Conservation (phyloP, 2,329 filamentous ascomycete species). For the Aschersonia sp. region DNA sequence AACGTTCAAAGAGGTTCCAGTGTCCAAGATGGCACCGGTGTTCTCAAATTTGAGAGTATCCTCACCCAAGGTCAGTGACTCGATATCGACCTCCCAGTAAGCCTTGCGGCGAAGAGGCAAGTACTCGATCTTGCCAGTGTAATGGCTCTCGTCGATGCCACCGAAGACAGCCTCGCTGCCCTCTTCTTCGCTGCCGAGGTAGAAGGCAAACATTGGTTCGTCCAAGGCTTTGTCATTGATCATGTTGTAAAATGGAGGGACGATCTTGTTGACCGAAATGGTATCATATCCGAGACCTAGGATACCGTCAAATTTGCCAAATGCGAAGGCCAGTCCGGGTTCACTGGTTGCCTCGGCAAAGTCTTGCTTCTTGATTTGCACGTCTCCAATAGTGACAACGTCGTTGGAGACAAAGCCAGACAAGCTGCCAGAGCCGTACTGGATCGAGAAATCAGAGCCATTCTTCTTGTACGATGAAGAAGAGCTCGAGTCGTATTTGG, state of each 20-base stretch:
- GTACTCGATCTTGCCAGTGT: slow-evolving; percentile 74
- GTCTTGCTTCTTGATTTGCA: slow-evolving; percentile 77
- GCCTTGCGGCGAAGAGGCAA: slow-evolving; percentile 96
- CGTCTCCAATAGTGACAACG: slow-evolving; percentile 71
- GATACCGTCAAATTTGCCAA: slow-evolving; percentile 94
- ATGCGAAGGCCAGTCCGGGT: slow-evolving; percentile 93
- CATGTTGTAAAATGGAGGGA: slow-evolving; percentile 95
- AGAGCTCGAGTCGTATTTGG: slow-evolving; percentile 82
- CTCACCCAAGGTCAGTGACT: slow-evolving; percentile 79
- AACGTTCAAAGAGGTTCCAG: slow-evolving; percentile 93
- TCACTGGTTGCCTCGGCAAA: slow-evolving; percentile 95
- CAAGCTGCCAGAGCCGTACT: slow-evolving; percentile 88
- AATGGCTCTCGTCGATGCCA: slow-evolving; percentile 70
- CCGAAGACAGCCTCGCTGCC: slow-evolving; percentile 85
- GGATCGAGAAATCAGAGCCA: slow-evolving; percentile 81
- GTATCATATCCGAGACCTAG: slow-evolving; percentile 87
- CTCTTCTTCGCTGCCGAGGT: slow-evolving; percentile 61
- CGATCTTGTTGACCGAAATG: slow-evolving; percentile 92
- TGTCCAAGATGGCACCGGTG: slow-evolving; percentile 95
- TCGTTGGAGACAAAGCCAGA: slow-evolving; percentile 91
- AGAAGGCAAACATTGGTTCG: slow-evolving; percentile 91
- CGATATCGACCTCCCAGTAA: slow-evolving; percentile 98
- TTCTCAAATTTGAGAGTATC: slow-evolving; percentile 79
- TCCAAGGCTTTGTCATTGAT: slow-evolving; percentile 80
- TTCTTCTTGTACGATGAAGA: slow-evolving; percentile 93